These are phyloP conservation scores for Orbilia oligospora DNA, from an alignment of 2,329 filamentous ascomycete species.

Conservation along the genomic window DNA sequence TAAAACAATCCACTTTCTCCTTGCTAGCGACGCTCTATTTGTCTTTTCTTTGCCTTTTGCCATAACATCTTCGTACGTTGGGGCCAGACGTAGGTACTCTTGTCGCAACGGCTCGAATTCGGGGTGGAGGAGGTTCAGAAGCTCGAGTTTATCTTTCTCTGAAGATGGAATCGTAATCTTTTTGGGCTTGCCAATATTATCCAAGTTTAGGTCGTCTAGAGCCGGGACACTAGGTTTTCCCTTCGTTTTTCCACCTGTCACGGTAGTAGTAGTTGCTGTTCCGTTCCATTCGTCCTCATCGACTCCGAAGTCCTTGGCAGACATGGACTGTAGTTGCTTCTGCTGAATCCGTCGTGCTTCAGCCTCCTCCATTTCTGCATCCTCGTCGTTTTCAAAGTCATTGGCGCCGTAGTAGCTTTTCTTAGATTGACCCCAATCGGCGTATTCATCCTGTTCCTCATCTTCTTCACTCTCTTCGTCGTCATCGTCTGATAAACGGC, in stretches of 20 bases:
- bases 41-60: slow-evolving; percentile 70
- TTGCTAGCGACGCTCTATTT: slow-evolving; percentile 68
- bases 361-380: slow-evolving; percentile 89
- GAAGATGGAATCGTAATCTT: slow-evolving; percentile 82
- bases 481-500: slow-evolving; percentile 57
- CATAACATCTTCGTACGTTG: slow-evolving; percentile 70
- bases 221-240: slow-evolving; percentile 80
- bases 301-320: slow-evolving; percentile 91
- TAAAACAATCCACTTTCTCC: slow-evolving; percentile 83
- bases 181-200: slow-evolving; percentile 67
- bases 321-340: slow-evolving; percentile 90
- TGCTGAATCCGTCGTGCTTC: slow-evolving; percentile 90
- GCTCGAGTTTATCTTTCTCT: slow-evolving; percentile 79
- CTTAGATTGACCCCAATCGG: slow-evolving; percentile 88
- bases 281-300: slow-evolving; percentile 87
- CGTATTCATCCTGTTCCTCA: slow-evolving; percentile 74
- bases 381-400: slow-evolving; percentile 77
- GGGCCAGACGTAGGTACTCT: slow-evolving; percentile 81
- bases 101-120: slow-evolving; percentile 89
- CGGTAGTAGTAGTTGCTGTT: slow-evolving; percentile 68
- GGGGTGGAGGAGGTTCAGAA: slow-evolving; percentile 86
- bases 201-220: slow-evolving; percentile 68
- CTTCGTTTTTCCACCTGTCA: slow-evolving; percentile 70
- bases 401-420: slow-evolving; percentile 96
- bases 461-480: slow-evolving; percentile 70